Base-by-base conservation (phyloP, 208 protist species). In the Leishmania aethiopica region DNA sequence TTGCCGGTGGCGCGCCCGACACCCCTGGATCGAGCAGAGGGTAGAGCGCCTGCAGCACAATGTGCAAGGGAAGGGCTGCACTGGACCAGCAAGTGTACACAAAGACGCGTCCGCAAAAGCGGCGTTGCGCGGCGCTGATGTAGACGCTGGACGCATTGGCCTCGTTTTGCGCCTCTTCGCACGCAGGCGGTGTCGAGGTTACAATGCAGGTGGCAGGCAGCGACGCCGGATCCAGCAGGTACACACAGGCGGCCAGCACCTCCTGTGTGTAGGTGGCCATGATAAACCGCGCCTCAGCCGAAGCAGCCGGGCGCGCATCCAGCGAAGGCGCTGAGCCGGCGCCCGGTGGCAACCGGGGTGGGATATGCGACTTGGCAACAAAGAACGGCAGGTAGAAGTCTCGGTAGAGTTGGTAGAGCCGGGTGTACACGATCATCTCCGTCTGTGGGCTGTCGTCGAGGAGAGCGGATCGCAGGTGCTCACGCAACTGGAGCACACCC, bases 41-140 rank as follows among this genome's bases (percentile, higher is more conserved):
- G 80, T 96, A 96, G 40, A 97, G 88, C 0, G 93, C 89, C 15
- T 84, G 76, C 2, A 96, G 78, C 4, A 96, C 81, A 37, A 75
- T 71, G 22, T 83, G 62, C 53, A 85, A 55, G 1, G 87, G 88
- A 15, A 94, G 75, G 2, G 82, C 53, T 3, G 70, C n/a, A 17
- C 75, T 64, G 10, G 75, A 85, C 84, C 88, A 94, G 83, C 90
- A 93, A 7, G 95, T 81, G 81, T 88, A 91, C 53, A 96, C 76
- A 62, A 97, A 86, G 49, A 91, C 59, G 17, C 82, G 70, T 19
- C 78, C 78, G 69, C 92, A 94, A 71, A 88, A 92, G 1, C 66
- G 59, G 11, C 93, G 89, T 72, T 93, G 82, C 17, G 75, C 55
- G 8, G 69, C 15, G 74, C 89, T 93, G 0, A 97, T 88, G 78